phyloP scores from a whole-genome alignment of 441 rosid species.

The Capsella rubella region DNA sequence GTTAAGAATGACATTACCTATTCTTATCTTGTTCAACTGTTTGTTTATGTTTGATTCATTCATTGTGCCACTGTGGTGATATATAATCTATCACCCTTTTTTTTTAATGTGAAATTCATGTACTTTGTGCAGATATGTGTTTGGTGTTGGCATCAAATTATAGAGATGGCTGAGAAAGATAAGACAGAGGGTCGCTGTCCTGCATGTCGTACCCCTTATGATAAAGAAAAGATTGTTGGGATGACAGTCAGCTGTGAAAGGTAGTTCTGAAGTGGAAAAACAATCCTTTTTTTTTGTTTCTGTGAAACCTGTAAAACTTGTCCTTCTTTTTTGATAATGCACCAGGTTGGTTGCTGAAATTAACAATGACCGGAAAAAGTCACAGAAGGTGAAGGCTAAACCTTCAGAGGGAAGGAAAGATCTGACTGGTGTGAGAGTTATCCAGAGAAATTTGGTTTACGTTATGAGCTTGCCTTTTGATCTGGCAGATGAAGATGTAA shows the following conservation, averaged over 20 bases:
- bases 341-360: constrained; percentile 57
- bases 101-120: neutral
- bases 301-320: neutral
- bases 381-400: constrained; percentile 65
- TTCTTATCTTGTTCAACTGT: constrained; percentile 7
- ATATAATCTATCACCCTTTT: neutral
- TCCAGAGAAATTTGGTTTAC: constrained; percentile 68
- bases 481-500: constrained; percentile 69
- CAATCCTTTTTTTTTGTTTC: constrained; percentile 10
- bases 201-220: constrained; percentile 68
- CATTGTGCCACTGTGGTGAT: neutral
- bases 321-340: neutral
- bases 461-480: constrained; percentile 70
- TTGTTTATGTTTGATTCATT: neutral
- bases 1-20: neutral
- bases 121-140: constrained; percentile 63
- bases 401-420: constrained; percentile 66
- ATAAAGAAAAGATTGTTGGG: constrained; percentile 70
- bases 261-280: constrained; percentile 39
- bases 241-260: constrained; percentile 62
- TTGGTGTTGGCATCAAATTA: constrained; percentile 76
- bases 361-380: constrained; percentile 58
- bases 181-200: constrained; percentile 67
- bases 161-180: constrained; percentile 76
- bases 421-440: constrained; percentile 60